These are phyloP conservation scores for Pinus albicaulis DNA, from an alignment of 75 land plant genomes.

Conservation along the genomic window DNA sequence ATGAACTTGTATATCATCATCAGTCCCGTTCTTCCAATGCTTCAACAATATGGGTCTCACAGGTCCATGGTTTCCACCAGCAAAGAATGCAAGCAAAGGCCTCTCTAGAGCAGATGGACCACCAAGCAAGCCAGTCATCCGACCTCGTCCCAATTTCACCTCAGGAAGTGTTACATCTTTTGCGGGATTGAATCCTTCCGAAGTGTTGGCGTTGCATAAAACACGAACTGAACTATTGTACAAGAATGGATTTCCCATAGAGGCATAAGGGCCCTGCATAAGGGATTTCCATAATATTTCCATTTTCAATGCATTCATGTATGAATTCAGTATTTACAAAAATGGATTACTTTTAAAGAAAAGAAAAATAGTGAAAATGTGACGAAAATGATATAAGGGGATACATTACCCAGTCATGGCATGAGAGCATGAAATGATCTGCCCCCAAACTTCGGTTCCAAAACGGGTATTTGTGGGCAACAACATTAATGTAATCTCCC, in stretches of 20 bases:
- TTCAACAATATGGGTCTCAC: constrained; percentile 49
- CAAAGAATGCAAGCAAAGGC: constrained; percentile 56
- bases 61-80: constrained; percentile 61
- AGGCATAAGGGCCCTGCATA: constrained; percentile 32
- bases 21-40: constrained; percentile 54
- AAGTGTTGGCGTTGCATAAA: constrained; percentile 48
- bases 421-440: constrained; percentile 73
- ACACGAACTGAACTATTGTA: constrained; percentile 28
- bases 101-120: background rate
- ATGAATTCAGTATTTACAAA: no score
- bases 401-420: constrained; percentile 72
- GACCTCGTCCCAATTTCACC: constrained; percentile 16
- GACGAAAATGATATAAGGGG: no score
- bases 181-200: constrained; percentile 38
- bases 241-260: constrained; percentile 20
- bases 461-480: constrained; percentile 35
- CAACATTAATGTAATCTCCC: constrained; percentile 39
- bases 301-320: no score
- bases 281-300: constrained; percentile 10
- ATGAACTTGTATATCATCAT: constrained; percentile 42
- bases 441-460: constrained; percentile 74
- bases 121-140: constrained; percentile 20
- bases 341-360: no score
- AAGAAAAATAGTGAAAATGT: no score
- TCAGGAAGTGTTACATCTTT: constrained; percentile 52